phyloP scores from a whole-genome alignment of 2,329 filamentous ascomycete species.

The Pseudogymnoascus sp. region DNA sequence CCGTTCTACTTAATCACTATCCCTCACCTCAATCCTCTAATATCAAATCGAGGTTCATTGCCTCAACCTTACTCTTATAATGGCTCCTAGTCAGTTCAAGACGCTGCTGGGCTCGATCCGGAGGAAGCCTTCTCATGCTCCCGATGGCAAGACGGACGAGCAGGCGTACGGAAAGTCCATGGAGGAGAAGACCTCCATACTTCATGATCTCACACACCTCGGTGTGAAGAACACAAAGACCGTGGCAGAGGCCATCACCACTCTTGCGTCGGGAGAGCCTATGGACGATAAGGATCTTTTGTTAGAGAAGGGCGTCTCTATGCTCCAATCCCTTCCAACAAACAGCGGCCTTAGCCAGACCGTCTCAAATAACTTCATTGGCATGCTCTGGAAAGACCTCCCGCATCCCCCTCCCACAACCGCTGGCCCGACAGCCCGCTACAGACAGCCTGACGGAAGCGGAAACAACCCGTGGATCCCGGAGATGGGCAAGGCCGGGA shows the following conservation, averaged over 20 bases:
- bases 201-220: conserved; percentile 33
- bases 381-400: conserved; percentile 44
- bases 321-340: conserved; percentile 41
- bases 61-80: conserved; percentile 12
- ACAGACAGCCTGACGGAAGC: conserved; percentile 37
- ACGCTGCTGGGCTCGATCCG: conserved; percentile 37
- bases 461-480: conserved; percentile 41
- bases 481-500: conserved; percentile 44
- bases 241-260: conserved; percentile 33
- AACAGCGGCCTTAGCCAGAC: conserved; percentile 40
- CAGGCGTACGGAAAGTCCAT: conserved; percentile 27
- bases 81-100: conserved; percentile 30
- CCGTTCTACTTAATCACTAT: not conserved
- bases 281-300: conserved; percentile 39
- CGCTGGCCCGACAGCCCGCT: conserved; percentile 37
- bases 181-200: conserved; percentile 32
- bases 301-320: conserved; percentile 43
- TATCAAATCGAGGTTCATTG: not conserved
- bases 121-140: conserved; percentile 37
- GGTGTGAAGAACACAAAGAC: conserved; percentile 32
- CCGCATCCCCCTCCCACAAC: conserved; percentile 41
- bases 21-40: not conserved
- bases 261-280: conserved; percentile 36
- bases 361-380: conserved; percentile 43
- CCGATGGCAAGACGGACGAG: conserved; percentile 37